Base-by-base conservation (phyloP, 1,284 basidiomycete species). In the Fomes fomentarius region DNA sequence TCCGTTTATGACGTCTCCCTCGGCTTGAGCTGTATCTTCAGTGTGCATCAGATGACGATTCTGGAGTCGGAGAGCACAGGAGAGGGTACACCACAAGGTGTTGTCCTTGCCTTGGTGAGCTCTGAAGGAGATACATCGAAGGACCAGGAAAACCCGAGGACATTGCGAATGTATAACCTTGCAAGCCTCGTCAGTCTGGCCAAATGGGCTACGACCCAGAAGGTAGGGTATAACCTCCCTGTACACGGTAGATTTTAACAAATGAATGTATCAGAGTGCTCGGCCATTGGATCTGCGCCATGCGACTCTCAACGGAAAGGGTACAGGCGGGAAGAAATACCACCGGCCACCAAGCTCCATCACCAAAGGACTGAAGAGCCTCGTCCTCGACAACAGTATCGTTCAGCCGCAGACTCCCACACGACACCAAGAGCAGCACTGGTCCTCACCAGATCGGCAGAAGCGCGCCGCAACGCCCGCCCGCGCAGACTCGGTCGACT, bases 141-240 rank as follows among this genome's bases (percentile, higher is more conserved):
- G 30, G 74, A 76, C 22, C 73, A 84, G 43, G 88, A 91, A 58
- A 66, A 75, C 4, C 64, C 77, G 31, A 77, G 84, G 38, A 74
- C 76, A 6, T 67, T 91, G 42, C 81, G 90, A 30, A 91, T 93
- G 89, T 93, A 93, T 66, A 93, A 85, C 63, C 75, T 93, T 19
- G 74, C 83, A 10, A 90, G 89, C 65, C 71, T 93, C 5, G 79
- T 80, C 14, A 91, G 80, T 62, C 75, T 93, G 10, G 89, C 87
- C 1, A 85, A 84, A 64, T 92, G 87, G 87, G 77, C 82, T 0
- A 72, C 85, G 15, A 73, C 83, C 10, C 83, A 87, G 57, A 86
- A 84, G 71, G 90, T 87, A 31, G 31, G 39, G 17, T 8, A n/a
- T 14, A 8, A 17, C 19, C 17, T 17, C 35, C n/a, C 34, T 26